Evolutionary conservation across 805 yeast genomes (phyloP), one percentile per base, ranked within the genome.

Genomic region (Debaryomyces castellii): DNA sequence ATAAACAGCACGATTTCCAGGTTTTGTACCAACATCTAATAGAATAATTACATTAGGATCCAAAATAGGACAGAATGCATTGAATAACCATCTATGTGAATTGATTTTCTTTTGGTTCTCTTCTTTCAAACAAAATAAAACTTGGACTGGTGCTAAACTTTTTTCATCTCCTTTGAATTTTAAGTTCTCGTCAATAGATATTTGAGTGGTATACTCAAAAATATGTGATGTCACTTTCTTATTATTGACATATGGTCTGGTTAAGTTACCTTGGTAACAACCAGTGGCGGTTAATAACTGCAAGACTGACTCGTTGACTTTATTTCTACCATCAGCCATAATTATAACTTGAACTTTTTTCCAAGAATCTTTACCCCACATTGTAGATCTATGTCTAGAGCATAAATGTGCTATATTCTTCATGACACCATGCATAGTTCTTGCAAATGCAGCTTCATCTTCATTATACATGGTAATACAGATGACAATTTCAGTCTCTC

Each of bases 401-500:
- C 96, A 82, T 43, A 94, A 73, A 59, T 90, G 94, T 2, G 96
- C 88, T 47, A 94, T 81, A 65, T 95, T 94, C 57, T 83, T 87
- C 88, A 92, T 89, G 12, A 94, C 92, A 0, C 96, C 88, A 64
- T 95, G 96, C 78, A 94, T 75, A 0, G 99, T 95, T 68, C 98
- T 81, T 1, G 97, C 89, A 63, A 94, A 82, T 2, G 95, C 80
- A 44, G 76, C 75, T 63, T 91, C 97, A 64, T 89, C 96, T 68
- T 94, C 99, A 59, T 94, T 94, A 71, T 92, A 94, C 98, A 94
- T 92, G 25, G 99, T 94, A 53, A 94, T 81, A 67, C 98, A 91
- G 42, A 94, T 80, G 38, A 87, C 90, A 32, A 94, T 71, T 67
- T 95, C 98, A 23, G 94, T 92, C 58, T 90, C 97, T 62, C 99